These are phyloP conservation scores for Pichia membranifaciens DNA, from an alignment of 805 yeast species.

Conservation along the genomic window DNA sequence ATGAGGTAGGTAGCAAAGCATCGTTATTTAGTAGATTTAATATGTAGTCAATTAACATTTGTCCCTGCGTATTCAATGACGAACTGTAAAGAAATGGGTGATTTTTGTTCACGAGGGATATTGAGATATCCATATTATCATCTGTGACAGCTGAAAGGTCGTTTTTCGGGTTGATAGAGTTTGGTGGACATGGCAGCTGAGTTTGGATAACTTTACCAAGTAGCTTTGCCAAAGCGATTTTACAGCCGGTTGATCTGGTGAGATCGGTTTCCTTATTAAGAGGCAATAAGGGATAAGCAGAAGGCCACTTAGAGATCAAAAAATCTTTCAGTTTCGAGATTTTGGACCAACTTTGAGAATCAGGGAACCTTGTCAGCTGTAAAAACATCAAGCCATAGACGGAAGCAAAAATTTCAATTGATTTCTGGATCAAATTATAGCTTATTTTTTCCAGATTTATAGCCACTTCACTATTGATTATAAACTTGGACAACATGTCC, in stretches of 20 bases:
- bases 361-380: slow-evolving; percentile 43
- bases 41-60: slow-evolving; percentile 59
- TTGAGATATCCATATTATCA: slow-evolving; percentile 32
- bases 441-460: slow-evolving; percentile 13
- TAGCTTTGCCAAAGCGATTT: slow-evolving; percentile 68
- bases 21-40: slow-evolving; percentile 52
- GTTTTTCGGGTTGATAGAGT: background rate
- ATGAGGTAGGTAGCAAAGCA: slow-evolving; percentile 47
- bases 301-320: slow-evolving; percentile 57
- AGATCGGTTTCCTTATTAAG: slow-evolving; percentile 46
- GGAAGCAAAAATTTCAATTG: slow-evolving; percentile 34
- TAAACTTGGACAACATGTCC: slow-evolving; percentile 20
- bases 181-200: slow-evolving; percentile 46
- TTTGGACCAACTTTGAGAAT: slow-evolving; percentile 48
- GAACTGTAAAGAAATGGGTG: slow-evolving; percentile 58
- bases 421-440: slow-evolving; percentile 20
- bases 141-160: background rate
- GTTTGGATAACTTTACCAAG: slow-evolving; percentile 53
- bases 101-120: slow-evolving; percentile 43
- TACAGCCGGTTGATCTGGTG: slow-evolving; percentile 49
- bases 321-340: slow-evolving; percentile 49
- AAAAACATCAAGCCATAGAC: slow-evolving; percentile 41
- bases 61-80: slow-evolving; percentile 64
- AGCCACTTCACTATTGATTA: slow-evolving; percentile 16
- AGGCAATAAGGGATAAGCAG: slow-evolving; percentile 47